A percentile compares a stretch with the other conserved stretches of the same genome.
Evolutionary conservation across 1,284 basidiomycete species (phyloP).

Genomic region (Malassezia equina): DNA sequence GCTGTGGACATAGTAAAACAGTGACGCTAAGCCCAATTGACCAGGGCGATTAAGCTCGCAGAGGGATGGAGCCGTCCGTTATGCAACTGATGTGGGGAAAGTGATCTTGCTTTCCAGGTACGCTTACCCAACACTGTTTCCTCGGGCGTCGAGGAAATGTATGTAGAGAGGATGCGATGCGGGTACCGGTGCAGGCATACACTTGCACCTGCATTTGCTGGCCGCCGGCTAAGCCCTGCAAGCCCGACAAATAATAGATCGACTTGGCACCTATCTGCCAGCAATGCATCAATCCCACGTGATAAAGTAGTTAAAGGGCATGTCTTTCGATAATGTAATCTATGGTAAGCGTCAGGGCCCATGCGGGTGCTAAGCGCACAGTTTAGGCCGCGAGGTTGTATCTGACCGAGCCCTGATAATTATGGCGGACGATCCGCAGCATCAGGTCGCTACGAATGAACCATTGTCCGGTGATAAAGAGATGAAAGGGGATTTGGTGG

Average conservation of each 20-base stretch:
- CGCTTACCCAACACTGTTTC: not conserved
- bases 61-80: not conserved
- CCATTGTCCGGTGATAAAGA: not conserved
- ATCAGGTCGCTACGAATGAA: not conserved
- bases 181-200: slow-evolving; percentile 10
- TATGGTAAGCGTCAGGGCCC: not conserved
- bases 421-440: not conserved
- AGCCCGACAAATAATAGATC: not conserved
- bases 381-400: not conserved
- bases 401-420: not conserved
- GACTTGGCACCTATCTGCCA: not conserved
- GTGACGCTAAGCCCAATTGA: not conserved
- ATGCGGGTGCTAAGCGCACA: not conserved
- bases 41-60: not conserved
- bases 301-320: not conserved
- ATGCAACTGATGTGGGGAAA: not conserved
- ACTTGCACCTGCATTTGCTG: slow-evolving; percentile 14
- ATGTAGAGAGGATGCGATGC: slow-evolving; percentile 12
- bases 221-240: not conserved
- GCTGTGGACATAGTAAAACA: slow-evolving; percentile 12
- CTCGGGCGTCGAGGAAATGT: not conserved
- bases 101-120: not conserved
- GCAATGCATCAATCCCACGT: not conserved
- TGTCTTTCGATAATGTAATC: not conserved
- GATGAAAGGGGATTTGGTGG: not conserved